phyloP scores from a whole-genome alignment of 352 stramenopile genomes.

The Globisporangium heterothallicum region DNA sequence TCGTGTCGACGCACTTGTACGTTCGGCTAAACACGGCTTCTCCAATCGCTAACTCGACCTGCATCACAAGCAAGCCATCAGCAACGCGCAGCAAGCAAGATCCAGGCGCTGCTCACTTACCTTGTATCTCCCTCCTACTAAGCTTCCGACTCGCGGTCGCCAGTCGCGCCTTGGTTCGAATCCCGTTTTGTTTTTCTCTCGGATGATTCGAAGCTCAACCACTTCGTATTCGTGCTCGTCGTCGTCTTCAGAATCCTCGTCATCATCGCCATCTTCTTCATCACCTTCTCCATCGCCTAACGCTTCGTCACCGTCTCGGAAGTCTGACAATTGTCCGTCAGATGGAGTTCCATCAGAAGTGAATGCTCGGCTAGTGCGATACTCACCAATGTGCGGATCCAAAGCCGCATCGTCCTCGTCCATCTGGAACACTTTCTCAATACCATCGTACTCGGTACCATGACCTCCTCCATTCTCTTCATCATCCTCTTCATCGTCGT shows the following conservation, averaged over 20 bases:
- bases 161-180: conserved; percentile 80
- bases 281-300: conserved; percentile 4
- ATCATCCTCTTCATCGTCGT: conserved; percentile 17
- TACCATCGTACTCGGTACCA: conserved; percentile 16
- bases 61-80: conserved; percentile 6
- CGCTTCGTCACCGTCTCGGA: conserved; percentile 1
- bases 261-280: conserved; percentile 29
- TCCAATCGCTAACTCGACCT: conserved; percentile 69
- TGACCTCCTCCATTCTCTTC: conserved; percentile 17
- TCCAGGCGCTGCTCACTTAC: conserved; percentile 15
- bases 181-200: conserved; percentile 73
- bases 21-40: conserved; percentile 82
- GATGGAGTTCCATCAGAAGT: conserved; percentile 5
- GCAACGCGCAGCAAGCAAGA: conserved; percentile 1
- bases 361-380: conserved; percentile 4
- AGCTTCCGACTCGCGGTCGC: conserved; percentile 42
- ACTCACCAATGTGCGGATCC: conserved; percentile 9
- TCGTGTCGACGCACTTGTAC: conserved; percentile 70
- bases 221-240: conserved; percentile 61
- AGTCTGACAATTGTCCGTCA: not conserved
- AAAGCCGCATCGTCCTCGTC: conserved; percentile 34
- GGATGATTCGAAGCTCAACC: conserved; percentile 64
- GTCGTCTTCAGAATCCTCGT: conserved; percentile 32
- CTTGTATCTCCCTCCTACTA: conserved; percentile 63
- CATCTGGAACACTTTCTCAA: conserved; percentile 59